Conservation (phyloP, 176 grass and related monocot species). For the Carex myosuroides region DNA sequence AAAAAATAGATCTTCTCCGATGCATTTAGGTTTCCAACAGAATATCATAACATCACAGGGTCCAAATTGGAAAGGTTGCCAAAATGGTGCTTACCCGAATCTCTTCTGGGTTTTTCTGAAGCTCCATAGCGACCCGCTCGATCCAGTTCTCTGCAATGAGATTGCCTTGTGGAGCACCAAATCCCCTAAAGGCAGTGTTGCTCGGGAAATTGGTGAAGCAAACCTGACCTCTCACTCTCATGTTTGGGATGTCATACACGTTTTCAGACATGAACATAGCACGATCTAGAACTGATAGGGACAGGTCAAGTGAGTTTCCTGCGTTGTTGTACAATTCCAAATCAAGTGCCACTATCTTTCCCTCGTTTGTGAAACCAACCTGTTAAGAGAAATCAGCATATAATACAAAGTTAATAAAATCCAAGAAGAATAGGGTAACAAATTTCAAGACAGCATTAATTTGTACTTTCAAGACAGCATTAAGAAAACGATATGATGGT, state of each 20-base stretch:
- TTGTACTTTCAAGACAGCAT: not conserved
- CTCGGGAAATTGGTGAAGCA: conserved; percentile 96
- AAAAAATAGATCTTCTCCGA: not conserved
- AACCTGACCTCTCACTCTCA: conserved; percentile 64
- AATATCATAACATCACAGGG: not conserved
- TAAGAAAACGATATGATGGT: not conserved
- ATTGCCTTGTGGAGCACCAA: conserved; percentile 94
- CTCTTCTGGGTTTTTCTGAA: conserved; percentile 65
- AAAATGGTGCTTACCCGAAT: conserved; percentile 48
- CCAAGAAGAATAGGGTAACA: not conserved
- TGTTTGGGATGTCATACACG: conserved; percentile 76
- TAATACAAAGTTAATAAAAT: not conserved
- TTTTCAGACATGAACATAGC: conserved; percentile 79
- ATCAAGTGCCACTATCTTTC: conserved; percentile 80
- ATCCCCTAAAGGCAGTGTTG: conserved; percentile 95
- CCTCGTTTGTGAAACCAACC: conserved; percentile 83
- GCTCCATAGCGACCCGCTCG: conserved; percentile 71
- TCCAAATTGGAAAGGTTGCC: not conserved
- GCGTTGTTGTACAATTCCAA: conserved; percentile 79
- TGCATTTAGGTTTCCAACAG: not conserved
- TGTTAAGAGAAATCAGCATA: conserved; percentile 19
- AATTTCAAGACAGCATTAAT: not conserved
- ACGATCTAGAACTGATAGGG: conserved; percentile 66
- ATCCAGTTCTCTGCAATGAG: conserved; percentile 93
- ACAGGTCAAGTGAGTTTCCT: conserved; percentile 80